Evolutionary conservation across 352 stramenopile species (phyloP).

Genomic region (Pythium oligandrum): DNA sequence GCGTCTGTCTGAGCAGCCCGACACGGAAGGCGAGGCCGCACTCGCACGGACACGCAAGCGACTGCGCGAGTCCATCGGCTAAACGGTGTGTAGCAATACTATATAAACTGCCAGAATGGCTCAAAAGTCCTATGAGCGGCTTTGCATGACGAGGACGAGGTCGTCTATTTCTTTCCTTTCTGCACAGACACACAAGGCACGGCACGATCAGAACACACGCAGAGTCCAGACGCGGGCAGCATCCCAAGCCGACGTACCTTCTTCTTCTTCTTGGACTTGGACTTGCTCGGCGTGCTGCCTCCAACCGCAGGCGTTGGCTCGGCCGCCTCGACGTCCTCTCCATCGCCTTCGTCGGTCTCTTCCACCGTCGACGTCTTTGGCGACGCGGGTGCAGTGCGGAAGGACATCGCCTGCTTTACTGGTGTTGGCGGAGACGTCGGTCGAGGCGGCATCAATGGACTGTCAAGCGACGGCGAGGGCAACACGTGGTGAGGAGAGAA

Average conservation of each 20-base stretch:
- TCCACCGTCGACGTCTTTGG: conserved; percentile 13
- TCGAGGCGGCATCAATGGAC: too few relatives aligned
- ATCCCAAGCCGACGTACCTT: conserved; percentile 22
- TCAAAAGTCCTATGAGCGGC: too few relatives aligned
- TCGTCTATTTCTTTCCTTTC: conserved; percentile 21
- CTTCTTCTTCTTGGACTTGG: conserved; percentile 74
- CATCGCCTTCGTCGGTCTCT: conserved; percentile 28
- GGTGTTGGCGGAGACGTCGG: too few relatives aligned
- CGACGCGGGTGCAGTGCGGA: too few relatives aligned
- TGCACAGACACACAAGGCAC: not conserved
- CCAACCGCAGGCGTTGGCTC: conserved; percentile 11
- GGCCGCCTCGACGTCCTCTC: conserved; percentile 23
- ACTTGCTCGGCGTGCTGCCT: conserved; percentile 27
- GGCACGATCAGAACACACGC: too few relatives aligned
- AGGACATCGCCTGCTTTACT: too few relatives aligned
- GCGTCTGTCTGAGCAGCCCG: conserved; percentile 2
- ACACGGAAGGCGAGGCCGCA: conserved; percentile 8
- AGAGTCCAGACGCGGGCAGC: too few relatives aligned
- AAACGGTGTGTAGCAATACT: not conserved
- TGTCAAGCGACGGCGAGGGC: too few relatives aligned
- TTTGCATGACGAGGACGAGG: not conserved
- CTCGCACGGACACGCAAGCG: conserved; percentile 15
- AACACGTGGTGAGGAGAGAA: too few relatives aligned
- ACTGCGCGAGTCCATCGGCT: conserved; percentile 18
- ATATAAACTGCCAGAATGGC: not conserved